Base-by-base conservation (phyloP, 1,284 basidiomycete genomes). In the Tilletiopsis washingtonensis region DNA sequence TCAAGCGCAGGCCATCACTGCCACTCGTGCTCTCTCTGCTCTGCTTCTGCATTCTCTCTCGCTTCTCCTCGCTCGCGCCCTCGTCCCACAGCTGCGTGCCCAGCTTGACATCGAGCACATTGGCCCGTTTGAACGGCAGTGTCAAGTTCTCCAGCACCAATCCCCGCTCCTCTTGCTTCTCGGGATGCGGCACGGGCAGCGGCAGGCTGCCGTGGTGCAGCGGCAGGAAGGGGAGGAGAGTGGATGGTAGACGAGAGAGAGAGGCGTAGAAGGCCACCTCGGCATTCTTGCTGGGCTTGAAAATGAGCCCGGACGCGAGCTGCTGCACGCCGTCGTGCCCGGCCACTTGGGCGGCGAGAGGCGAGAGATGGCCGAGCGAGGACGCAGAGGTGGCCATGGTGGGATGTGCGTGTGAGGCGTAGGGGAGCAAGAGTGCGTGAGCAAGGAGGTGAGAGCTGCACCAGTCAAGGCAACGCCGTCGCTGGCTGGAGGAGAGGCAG, bases 31-130 rank as follows among this genome's bases (percentile, higher is more conserved):
- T 85, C 20, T 78, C 76, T 29, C 75, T 76, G 1, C 89, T 86
- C 3, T 79, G 79, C 66, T 81, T 79, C 49, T 81, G 77, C 90
- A 93, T 91, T 27, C 87, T 80, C 45, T 75, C 79, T 50, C 80
- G 78, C 76, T 97, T 97, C 59, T 88, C 88, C 1, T 80, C 79
- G 0, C 79, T 75, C 2, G 88, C 84, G 19, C 75, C 75, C 49
- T 86, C 85, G 50, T 77, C 76, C 64, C 86, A 86, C 3, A 96
- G 79, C 6, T 86, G 78, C 0, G 85, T 90, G 1, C 91, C 91
- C 19, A 97, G 83, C 74, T 96, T 97, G 73, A 90, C 78, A 71
- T 97, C 93, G 21, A 94, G 77, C 46, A 94, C 82, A 64, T 86
- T 89, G 2, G 91, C 90, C 70, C 82, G 84, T 23, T 74, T 64